Evolutionary conservation across 139 green algal species (phyloP), one percentile per base, ranked within the genome.

Genomic region (Chlorella sp.): DNA sequence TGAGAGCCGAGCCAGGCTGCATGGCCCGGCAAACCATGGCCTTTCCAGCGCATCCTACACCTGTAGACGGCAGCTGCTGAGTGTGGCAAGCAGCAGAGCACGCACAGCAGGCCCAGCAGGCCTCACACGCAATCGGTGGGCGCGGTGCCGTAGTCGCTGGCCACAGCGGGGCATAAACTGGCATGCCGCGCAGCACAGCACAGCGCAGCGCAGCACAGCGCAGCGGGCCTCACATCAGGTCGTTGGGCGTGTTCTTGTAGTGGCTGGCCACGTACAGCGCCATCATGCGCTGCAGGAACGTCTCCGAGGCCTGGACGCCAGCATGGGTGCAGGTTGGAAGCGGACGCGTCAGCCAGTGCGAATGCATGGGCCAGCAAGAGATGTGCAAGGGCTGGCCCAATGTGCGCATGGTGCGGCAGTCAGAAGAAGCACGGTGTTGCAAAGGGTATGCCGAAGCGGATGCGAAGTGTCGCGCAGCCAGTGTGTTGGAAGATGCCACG

Each of bases 201-300:
- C 51, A 60, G 51, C 51, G 11, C 46, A 60, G 51, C 51, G 24
- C 51, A 60, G 51, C 51, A 24, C 51, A 60, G 51, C 51, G 24
- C 51, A 60, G 51, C 51, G 51, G 13, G 14, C 11, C 51, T 11
- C 51, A 60, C 51, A 98, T 90, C 65, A 99, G 92, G 89, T 99
- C 97, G 90, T 99, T 99, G 72, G 97, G 97, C 1, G 94, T 98
- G 93, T 99, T 99, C 87, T 96, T 96, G 92, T 99, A 99, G 89
- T 99, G 97, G 58, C 83, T 94, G 2, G 97, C 92, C 73, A 98
- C 95, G 81, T 98, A 98, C 76, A 99, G 93, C 13, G 96, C 89
- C 92, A 98, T 95, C 89, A 98, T 95, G 40, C 91, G 88, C 90
- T 98, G 96, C 84, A 98, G 87, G 80, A 97, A 95, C 13, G 74